Conservation (phyloP, 176 grass and related monocot genomes). For the Avena atlantica region DNA sequence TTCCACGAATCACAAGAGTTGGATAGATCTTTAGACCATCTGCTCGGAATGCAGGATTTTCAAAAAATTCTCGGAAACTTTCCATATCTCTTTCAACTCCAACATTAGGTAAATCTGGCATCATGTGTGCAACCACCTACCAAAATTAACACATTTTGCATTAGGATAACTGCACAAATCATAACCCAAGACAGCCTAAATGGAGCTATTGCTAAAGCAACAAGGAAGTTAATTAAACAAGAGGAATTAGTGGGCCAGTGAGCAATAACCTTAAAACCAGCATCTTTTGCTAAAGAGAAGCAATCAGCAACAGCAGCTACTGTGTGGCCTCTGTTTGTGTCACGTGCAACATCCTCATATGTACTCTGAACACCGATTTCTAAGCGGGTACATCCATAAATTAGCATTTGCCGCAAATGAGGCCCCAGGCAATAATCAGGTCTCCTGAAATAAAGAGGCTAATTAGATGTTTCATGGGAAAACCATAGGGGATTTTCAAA, state of each 20-base stretch:
- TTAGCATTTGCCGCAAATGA: slow-evolving; percentile 92
- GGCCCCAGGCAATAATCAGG: slow-evolving; percentile 97
- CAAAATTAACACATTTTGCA: slow-evolving; percentile 5
- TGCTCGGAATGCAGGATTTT: slow-evolving; percentile 83
- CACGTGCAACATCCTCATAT: slow-evolving; percentile 95
- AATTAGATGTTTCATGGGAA: slow-evolving; percentile 40
- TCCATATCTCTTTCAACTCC: slow-evolving; percentile 95
- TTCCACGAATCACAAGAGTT: slow-evolving; percentile 97
- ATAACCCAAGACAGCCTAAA: neutral
- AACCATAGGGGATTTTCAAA: neutral
- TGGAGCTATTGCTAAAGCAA: neutral
- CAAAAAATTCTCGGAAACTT: slow-evolving; percentile 98
- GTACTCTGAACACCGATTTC: slow-evolving; percentile 99
- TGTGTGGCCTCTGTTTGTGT: slow-evolving; percentile 96
- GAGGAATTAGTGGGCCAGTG: neutral
- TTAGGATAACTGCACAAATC: slow-evolving; percentile 2
- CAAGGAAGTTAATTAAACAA: slow-evolving; percentile 13
- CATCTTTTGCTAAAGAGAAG: slow-evolving; percentile 99
- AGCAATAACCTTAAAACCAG: slow-evolving; percentile 86
- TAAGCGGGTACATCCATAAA: slow-evolving; percentile 94
- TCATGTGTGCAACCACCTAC: slow-evolving; percentile 98
- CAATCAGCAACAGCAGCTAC: slow-evolving; percentile 97
- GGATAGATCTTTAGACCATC: slow-evolving; percentile 99
- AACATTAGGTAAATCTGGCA: slow-evolving; percentile 98
- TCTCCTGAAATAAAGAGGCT: slow-evolving; percentile 70